Evolutionary conservation across 2,329 filamentous ascomycete species (phyloP).

Genomic region (Cryphonectria carpinicola): DNA sequence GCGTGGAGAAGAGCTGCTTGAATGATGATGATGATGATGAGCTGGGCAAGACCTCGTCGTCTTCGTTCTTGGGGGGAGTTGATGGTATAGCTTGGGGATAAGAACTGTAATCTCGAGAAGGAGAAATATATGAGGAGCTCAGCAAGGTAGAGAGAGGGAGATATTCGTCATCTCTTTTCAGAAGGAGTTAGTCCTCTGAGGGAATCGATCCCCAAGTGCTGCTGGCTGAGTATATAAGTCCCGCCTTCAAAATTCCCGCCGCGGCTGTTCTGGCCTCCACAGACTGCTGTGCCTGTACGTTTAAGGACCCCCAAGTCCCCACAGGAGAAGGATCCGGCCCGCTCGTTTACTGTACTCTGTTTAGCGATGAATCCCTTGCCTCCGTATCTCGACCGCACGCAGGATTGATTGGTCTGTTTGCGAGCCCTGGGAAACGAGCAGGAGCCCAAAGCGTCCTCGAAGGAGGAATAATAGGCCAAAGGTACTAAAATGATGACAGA

Average conservation of each 20-base stretch:
- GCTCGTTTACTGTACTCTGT: neutral
- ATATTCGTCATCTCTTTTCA: neutral
- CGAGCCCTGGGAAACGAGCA: neutral
- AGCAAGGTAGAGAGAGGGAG: neutral
- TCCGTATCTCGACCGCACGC: neutral
- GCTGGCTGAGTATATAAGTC: neutral
- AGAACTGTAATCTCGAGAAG: neutral
- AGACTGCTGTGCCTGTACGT: neutral
- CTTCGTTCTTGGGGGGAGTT: neutral
- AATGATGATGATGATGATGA: neutral
- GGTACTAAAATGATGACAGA: neutral
- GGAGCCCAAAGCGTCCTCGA: neutral
- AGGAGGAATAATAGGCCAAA: neutral
- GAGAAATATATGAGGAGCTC: neutral
- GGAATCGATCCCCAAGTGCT: neutral
- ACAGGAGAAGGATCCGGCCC: neutral
- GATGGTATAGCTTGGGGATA: neutral
- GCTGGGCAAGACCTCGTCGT: neutral
- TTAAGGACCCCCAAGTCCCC: neutral
- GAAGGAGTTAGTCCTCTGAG: neutral
- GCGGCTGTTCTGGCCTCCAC: neutral
- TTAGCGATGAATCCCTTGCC: neutral
- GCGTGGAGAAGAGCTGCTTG: neutral
- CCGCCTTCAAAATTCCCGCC: neutral
- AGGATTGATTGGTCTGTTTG: conserved; percentile 12